These are phyloP conservation scores for Fraxinus floribunda DNA, from an alignment of 305 asterid species.

Conservation along the genomic window DNA sequence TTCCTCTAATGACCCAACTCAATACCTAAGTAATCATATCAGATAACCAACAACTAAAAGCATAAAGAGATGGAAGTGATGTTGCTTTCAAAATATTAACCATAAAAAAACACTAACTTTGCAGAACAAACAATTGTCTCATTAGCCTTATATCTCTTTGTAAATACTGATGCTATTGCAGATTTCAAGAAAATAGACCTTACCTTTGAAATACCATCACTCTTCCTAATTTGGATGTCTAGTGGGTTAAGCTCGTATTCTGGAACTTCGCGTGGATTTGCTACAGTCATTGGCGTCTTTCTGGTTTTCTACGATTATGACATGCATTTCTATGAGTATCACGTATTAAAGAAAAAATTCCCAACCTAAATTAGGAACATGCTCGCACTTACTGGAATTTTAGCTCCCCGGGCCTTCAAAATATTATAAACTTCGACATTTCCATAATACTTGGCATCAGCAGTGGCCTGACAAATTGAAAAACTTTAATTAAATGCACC, in stretches of 20 bases:
- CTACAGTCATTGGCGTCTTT: slow-evolving; percentile 92
- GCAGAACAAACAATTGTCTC: not conserved
- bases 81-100: not conserved
- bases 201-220: slow-evolving; percentile 95
- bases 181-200: slow-evolving; percentile 25
- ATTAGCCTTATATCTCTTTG: not conserved
- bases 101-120: not conserved
- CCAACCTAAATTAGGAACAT: slow-evolving; percentile 15
- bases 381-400: slow-evolving; percentile 62
- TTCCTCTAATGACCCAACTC: not conserved
- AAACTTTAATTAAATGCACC: slow-evolving; percentile 4
- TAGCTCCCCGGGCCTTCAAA: slow-evolving; percentile 95
- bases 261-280: slow-evolving; percentile 96
- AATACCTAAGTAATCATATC: not conserved
- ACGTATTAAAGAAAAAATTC: slow-evolving; percentile 18
- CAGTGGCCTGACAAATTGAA: slow-evolving; percentile 68
- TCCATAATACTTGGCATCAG: slow-evolving; percentile 95
- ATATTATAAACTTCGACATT: slow-evolving; percentile 71
- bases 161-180: not conserved
- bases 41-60: not conserved
- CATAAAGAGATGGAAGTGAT: slow-evolving; percentile 8
- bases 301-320: slow-evolving; percentile 74
- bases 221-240: slow-evolving; percentile 85
- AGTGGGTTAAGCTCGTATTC: slow-evolving; percentile 95
- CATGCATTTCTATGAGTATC: slow-evolving; percentile 27